These are phyloP conservation scores for Fusarium albidum DNA, from an alignment of 2,329 filamentous ascomycete species.

Conservation along the genomic window DNA sequence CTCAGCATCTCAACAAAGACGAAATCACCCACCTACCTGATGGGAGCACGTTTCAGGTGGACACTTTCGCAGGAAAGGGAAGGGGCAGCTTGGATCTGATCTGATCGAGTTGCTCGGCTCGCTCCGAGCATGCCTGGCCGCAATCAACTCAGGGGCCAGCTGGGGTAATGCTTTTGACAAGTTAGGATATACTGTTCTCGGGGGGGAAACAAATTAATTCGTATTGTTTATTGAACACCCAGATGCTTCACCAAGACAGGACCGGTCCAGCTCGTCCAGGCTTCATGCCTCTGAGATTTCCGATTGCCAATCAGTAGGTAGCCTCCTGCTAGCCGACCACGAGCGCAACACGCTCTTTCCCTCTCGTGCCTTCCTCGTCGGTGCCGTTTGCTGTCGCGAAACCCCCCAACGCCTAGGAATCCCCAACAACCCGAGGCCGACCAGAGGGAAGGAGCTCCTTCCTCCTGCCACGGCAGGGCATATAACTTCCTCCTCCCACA, in stretches of 20 bases:
- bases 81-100: conserved; percentile 3
- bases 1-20: no score
- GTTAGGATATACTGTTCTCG: neutral
- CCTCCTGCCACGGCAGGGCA: conserved; percentile 11
- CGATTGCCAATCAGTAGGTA: neutral
- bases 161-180: neutral
- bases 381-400: neutral
- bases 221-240: neutral
- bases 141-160: neutral
- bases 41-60: neutral
- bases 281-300: neutral
- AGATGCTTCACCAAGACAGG: neutral
- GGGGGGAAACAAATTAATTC: neutral
- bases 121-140: neutral
- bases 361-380: conserved; percentile 19
- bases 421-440: conserved; percentile 23
- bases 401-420: conserved; percentile 24
- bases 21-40: no score
- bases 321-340: neutral
- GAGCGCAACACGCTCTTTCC: conserved; percentile 19
- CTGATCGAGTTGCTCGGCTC: neutral
- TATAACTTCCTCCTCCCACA: conserved; percentile 13
- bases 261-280: neutral
- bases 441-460: conserved; percentile 32
- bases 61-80: neutral